phyloP scores from a whole-genome alignment of 148 eudicot genomes.

The Pouteria glomerata region DNA sequence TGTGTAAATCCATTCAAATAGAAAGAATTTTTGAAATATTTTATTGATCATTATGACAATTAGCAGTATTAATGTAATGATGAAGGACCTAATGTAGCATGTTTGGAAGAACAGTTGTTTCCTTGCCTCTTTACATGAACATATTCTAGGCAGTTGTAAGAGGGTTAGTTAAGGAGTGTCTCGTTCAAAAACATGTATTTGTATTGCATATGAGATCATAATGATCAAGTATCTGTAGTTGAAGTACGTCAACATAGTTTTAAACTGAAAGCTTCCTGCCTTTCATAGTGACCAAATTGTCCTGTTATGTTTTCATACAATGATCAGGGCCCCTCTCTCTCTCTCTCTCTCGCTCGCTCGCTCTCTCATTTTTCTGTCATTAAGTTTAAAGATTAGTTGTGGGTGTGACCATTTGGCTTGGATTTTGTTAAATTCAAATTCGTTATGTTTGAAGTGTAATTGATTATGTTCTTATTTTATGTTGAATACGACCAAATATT shows the following conservation, averaged over 20 bases:
- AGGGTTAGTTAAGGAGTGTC: background rate
- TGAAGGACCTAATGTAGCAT: background rate
- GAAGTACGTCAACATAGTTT: background rate
- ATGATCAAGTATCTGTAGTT: too few relatives aligned
- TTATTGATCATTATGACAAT: background rate
- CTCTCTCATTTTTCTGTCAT: background rate
- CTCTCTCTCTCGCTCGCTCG: background rate
- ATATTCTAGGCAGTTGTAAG: background rate
- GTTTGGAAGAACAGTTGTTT: background rate
- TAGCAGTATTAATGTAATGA: background rate
- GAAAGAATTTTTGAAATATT: background rate
- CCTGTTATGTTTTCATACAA: background rate
- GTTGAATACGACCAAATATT: background rate
- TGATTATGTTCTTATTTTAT: background rate
- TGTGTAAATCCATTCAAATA: background rate
- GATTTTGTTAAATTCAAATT: background rate
- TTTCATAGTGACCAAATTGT: background rate
- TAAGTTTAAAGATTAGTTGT: background rate
- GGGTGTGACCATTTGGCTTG: background rate
- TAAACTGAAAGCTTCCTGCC: background rate
- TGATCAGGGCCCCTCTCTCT: background rate
- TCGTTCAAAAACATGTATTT: background rate
- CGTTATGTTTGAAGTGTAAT: too few relatives aligned
- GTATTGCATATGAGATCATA: background rate
- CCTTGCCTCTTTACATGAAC: background rate